These are phyloP conservation scores for Delitschia confertaspora DNA, from an alignment of 495 filamentous ascomycete species.

Conservation along the genomic window DNA sequence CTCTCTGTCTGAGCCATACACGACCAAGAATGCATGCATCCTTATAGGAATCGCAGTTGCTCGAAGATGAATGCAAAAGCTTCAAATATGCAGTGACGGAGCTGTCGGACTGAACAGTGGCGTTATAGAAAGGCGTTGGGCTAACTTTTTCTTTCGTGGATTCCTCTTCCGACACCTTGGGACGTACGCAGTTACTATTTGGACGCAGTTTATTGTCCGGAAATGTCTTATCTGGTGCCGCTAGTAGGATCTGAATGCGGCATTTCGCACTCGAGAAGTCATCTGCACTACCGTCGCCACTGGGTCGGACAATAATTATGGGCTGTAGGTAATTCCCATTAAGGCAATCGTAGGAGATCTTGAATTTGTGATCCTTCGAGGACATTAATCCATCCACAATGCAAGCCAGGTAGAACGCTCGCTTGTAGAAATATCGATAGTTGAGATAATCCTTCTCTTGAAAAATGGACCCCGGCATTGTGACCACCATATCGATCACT, in stretches of 20 bases:
- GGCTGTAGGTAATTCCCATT: constrained; percentile 75
- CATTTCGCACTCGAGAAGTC: constrained; percentile 39
- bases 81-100: constrained; percentile 64
- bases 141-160: constrained; percentile 32
- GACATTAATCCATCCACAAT: constrained; percentile 60
- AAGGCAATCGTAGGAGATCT: constrained; percentile 55
- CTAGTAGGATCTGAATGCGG: constrained; percentile 69
- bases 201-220: constrained; percentile 57
- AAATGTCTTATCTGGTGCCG: constrained; percentile 58
- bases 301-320: constrained; percentile 50
- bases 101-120: constrained; percentile 69
- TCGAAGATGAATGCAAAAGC: constrained; percentile 54
- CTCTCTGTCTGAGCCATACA: constrained; percentile 82
- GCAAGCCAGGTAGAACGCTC: constrained; percentile 82
- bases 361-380: constrained; percentile 42
- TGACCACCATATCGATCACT: constrained; percentile 71
- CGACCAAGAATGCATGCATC: constrained; percentile 80
- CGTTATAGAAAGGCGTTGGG: constrained; percentile 83
- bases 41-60: constrained; percentile 59
- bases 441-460: constrained; percentile 94
- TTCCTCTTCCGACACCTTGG: constrained; percentile 34
- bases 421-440: constrained; percentile 87
- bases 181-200: constrained; percentile 60
- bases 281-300: constrained; percentile 10
- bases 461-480: constrained; percentile 70